Conservation (phyloP, 768 basidiomycete species). For the Phlebiopsis flavidoalba region DNA sequence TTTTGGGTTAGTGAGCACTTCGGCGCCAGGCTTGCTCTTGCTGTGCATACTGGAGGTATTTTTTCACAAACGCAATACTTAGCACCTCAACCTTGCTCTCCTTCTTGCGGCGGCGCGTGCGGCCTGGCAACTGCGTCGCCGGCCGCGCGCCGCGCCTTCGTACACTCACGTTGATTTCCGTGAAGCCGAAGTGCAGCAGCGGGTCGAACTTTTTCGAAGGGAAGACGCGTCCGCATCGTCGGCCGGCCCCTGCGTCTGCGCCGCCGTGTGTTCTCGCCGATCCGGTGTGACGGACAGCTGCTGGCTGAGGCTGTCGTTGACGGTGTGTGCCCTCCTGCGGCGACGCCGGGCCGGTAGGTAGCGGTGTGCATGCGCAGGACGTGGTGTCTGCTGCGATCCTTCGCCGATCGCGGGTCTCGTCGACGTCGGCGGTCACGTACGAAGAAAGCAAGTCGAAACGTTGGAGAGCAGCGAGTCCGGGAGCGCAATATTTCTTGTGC, state of each 20-base stretch:
- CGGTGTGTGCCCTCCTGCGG: constrained; percentile 94
- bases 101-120: constrained; percentile 45
- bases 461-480: constrained; percentile 95
- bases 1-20: constrained; percentile 49
- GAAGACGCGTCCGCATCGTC: constrained; percentile 67
- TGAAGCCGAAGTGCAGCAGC: constrained; percentile 82
- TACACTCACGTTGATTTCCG: too few species aligned
- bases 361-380: constrained; percentile 95
- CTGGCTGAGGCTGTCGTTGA: constrained; percentile 83
- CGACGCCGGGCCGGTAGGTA: constrained; percentile 94
- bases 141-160: constrained; percentile 37
- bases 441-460: constrained; percentile 98
- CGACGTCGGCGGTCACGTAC: constrained; percentile 98
- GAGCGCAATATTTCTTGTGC: constrained; percentile 95
- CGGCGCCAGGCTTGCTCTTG: constrained; percentile 70
- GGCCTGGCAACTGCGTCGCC: constrained; percentile 37
- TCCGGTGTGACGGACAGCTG: constrained; percentile 57
- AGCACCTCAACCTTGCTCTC: constrained; percentile 70
- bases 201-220: constrained; percentile 98
- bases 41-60: constrained; percentile 97
- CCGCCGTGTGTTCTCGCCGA: constrained; percentile 5
- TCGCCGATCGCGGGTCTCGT: constrained; percentile 86
- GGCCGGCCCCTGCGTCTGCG: constrained; percentile 32
- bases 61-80: constrained; percentile 93
- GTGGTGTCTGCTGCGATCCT: constrained; percentile 99